A percentile compares a stretch with the other conserved stretches of the same genome.
These are phyloP conservation scores for Fusarium clavum DNA, from an alignment of 2,329 filamentous ascomycete species.

Conservation along the genomic window DNA sequence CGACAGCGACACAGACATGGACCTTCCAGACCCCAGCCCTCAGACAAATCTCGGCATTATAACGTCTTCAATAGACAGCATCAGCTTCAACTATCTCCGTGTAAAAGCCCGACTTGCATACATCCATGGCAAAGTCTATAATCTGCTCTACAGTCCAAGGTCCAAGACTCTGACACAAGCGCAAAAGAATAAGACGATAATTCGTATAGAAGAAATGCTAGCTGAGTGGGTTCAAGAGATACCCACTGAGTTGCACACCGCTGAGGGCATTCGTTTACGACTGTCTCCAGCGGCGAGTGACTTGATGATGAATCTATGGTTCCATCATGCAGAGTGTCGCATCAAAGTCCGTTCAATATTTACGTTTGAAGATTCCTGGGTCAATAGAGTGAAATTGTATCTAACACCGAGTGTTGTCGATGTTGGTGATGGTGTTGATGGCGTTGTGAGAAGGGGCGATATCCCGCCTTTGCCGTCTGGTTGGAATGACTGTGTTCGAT, in stretches of 20 bases:
- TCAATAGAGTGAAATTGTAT: conserved; percentile 28
- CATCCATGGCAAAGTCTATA: conserved; percentile 38
- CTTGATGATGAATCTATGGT: conserved; percentile 27
- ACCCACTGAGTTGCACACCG: conserved; percentile 6
- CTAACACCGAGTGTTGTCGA: conserved; percentile 31
- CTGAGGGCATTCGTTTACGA: neutral
- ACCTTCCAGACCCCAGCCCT: conserved; percentile 28
- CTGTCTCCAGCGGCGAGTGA: neutral
- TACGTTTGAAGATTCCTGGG: conserved; percentile 35
- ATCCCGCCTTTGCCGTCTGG: conserved; percentile 29
- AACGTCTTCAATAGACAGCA: neutral
- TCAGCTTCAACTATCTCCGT: conserved; percentile 32
- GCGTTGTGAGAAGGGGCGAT: conserved; percentile 13
- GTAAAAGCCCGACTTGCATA: conserved; percentile 29
- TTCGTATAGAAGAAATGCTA: conserved; percentile 19
- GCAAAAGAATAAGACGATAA: neutral
- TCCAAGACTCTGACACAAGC: conserved; percentile 3
- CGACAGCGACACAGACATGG: conserved; percentile 53
- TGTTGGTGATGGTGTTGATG: conserved; percentile 20
- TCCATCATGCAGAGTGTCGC: conserved; percentile 33
- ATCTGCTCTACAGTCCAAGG: conserved; percentile 30
- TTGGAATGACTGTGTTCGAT: conserved; percentile 35
- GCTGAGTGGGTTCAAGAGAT: conserved; percentile 30
- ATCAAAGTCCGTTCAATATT: conserved; percentile 35
- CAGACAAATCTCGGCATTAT: conserved; percentile 31